Percentiles rank a stretch among this genome's conserved stretches.
Evolutionary conservation across 2,329 filamentous ascomycete genomes (phyloP).

Genomic region (Coniochaeta sp.): DNA sequence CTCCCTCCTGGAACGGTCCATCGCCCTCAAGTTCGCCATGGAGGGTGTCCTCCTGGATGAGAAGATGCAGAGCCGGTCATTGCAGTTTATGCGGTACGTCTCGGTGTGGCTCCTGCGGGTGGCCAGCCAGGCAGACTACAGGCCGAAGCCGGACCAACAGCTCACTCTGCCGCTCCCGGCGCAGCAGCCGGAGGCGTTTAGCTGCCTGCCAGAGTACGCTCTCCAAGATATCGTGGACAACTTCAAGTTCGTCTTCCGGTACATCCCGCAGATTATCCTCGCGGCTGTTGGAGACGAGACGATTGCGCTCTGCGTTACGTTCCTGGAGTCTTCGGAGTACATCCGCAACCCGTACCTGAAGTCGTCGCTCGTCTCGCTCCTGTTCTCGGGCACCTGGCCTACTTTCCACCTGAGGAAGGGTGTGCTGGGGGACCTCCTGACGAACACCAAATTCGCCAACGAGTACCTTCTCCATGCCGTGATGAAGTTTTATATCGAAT

Average conservation of each 20-base stretch:
- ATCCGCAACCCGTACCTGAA: constrained; percentile 97
- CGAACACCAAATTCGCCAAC: constrained; percentile 77
- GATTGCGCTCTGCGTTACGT: constrained; percentile 82
- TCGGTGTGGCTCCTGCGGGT: constrained; percentile 88
- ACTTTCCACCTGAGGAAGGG: constrained; percentile 70
- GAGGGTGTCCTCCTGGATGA: constrained; percentile 83
- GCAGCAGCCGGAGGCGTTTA: constrained; percentile 67
- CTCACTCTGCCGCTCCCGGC: constrained; percentile 64
- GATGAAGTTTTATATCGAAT: constrained; percentile 97
- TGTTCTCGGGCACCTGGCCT: constrained; percentile 82
- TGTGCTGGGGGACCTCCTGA: constrained; percentile 77
- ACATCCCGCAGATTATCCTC: constrained; percentile 76
- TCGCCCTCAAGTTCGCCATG: constrained; percentile 73
- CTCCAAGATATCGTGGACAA: constrained; percentile 91
- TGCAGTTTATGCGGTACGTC: constrained; percentile 95
- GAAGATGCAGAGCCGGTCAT: constrained; percentile 75
- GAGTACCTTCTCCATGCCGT: constrained; percentile 82
- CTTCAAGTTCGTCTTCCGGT: constrained; percentile 91
- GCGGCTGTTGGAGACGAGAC: constrained; percentile 89
- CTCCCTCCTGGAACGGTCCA: constrained; percentile 66
- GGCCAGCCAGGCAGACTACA: constrained; percentile 66
- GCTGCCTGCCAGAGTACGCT: constrained; percentile 87
- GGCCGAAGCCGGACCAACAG: constrained; percentile 68
- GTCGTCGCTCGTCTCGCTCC: constrained; percentile 80
- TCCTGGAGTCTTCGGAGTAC: constrained; percentile 85